phyloP scores from a whole-genome alignment of 2,329 filamentous ascomycete genomes.

The Phialophora chinensis region DNA sequence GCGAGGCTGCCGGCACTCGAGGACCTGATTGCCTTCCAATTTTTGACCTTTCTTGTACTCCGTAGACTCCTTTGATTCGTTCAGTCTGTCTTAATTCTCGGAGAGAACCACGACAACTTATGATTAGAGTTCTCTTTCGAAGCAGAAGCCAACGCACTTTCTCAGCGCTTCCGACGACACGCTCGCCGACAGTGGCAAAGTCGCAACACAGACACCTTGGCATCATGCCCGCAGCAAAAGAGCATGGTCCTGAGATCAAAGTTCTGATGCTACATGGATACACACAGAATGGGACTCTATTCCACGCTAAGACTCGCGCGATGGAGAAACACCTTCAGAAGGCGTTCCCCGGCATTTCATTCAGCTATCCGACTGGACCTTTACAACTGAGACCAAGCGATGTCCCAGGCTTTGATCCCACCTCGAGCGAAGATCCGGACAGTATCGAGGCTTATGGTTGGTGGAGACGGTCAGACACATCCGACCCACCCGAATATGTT shows the following conservation, averaged over 20 bases:
- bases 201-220: conserved; percentile 15
- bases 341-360: conserved; percentile 66
- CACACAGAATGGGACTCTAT: conserved; percentile 86
- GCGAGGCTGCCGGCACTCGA: conserved; percentile 1
- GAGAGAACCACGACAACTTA: not conserved
- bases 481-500: conserved; percentile 68
- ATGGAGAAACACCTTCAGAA: conserved; percentile 81
- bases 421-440: conserved; percentile 53
- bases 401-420: conserved; percentile 69
- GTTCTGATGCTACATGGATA: conserved; percentile 85
- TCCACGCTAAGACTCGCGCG: conserved; percentile 86
- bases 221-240: conserved; percentile 32
- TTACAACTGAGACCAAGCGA: conserved; percentile 67
- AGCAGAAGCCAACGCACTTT: not conserved
- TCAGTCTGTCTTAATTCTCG: not conserved
- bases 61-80: not conserved
- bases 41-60: not conserved
- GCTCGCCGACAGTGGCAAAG: not conserved
- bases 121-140: not conserved
- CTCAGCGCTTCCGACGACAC: not conserved
- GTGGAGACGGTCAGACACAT: conserved; percentile 72
- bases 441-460: conserved; percentile 77
- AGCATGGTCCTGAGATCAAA: conserved; percentile 51
- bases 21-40: not conserved
- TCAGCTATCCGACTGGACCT: conserved; percentile 74